Percentiles rank a stretch among this genome's conserved stretches.
Conservation (phyloP, 345 rosid genomes). For the Gossypium longicalyx region DNA sequence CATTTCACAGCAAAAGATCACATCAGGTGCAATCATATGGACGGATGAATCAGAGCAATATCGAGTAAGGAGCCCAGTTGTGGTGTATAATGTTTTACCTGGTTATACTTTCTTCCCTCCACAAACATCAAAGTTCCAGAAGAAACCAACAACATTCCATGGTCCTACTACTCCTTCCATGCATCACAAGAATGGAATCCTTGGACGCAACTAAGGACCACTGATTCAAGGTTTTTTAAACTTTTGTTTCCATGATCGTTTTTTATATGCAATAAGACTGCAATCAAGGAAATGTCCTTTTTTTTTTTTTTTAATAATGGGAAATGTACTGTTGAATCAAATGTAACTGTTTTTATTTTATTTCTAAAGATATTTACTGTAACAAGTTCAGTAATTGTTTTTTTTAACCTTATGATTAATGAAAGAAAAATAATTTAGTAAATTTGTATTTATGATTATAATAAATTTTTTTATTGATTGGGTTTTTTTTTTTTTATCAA, state of each 20-base stretch:
- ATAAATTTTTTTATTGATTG: too few relatives aligned
- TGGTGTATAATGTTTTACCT: constrained; percentile 26
- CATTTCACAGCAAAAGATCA: constrained; percentile 26
- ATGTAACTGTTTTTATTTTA: too few relatives aligned
- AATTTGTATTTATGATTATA: too few relatives aligned
- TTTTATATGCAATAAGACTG: too few relatives aligned
- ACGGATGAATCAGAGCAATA: constrained; percentile 22
- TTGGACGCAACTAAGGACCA: constrained; percentile 9
- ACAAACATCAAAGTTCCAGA: neutral
- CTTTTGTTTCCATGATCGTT: neutral
- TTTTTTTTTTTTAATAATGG: too few relatives aligned
- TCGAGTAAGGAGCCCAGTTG: constrained; percentile 33
- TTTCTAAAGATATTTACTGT: too few relatives aligned
- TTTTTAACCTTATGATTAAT: too few relatives aligned
- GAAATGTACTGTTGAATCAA: too few relatives aligned
- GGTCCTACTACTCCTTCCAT: constrained; percentile 10
- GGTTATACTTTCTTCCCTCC: neutral
- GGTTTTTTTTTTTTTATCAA: too few relatives aligned
- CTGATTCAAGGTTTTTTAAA: neutral
- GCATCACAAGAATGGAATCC: constrained; percentile 23
- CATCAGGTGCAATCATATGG: constrained; percentile 32
- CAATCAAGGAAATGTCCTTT: too few relatives aligned
- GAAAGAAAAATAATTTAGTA: too few relatives aligned
- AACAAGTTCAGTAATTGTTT: too few relatives aligned
- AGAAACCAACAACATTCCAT: neutral